Conservation (phyloP, 495 filamentous ascomycete genomes). For the Penicillium psychrofluorescens region DNA sequence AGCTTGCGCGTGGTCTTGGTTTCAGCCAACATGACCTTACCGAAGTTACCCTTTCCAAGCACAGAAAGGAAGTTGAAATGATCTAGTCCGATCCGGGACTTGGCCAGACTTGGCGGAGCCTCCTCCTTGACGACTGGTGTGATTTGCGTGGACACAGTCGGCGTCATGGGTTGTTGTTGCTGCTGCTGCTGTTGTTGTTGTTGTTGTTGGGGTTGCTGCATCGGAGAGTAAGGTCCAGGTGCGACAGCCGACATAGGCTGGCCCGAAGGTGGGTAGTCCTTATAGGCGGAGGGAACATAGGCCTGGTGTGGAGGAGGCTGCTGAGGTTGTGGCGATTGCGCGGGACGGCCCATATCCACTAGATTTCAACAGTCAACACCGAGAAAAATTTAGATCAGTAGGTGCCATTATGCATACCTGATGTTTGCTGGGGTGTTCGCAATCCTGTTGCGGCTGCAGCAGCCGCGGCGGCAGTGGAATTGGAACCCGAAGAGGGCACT, state of each 20-base stretch:
- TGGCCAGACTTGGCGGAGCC: conserved; percentile 53
- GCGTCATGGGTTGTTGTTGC: conserved; percentile 30
- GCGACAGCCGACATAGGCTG: conserved; percentile 19
- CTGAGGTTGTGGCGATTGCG: conserved; percentile 42
- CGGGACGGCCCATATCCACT: conserved; percentile 29
- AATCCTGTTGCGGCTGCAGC: conserved; percentile 28
- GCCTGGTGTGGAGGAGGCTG: conserved; percentile 39
- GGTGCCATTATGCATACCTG: conserved; percentile 21
- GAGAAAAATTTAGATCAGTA: not conserved
- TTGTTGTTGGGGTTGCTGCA: conserved; percentile 36
- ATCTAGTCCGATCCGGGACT: conserved; percentile 82
- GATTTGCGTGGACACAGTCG: conserved; percentile 17
- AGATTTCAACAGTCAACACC: conserved; percentile 2
- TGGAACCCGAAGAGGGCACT: conserved; percentile 21
- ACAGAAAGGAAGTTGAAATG: conserved; percentile 99
- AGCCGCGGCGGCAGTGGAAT: conserved; percentile 25
- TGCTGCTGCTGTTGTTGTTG: too few species aligned
- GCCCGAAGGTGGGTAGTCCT: conserved; percentile 42
- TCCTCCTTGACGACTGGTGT: conserved; percentile 38
- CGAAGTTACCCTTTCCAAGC: conserved; percentile 98
- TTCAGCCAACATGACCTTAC: conserved; percentile 99
- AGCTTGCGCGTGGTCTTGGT: conserved; percentile 86
- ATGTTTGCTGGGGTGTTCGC: conserved; percentile 23
- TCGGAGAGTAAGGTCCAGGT: conserved; percentile 6
- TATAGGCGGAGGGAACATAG: conserved; percentile 71